Evolutionary conservation across 345 rosid species (phyloP).

Genomic region (Aurinia saxatilis): DNA sequence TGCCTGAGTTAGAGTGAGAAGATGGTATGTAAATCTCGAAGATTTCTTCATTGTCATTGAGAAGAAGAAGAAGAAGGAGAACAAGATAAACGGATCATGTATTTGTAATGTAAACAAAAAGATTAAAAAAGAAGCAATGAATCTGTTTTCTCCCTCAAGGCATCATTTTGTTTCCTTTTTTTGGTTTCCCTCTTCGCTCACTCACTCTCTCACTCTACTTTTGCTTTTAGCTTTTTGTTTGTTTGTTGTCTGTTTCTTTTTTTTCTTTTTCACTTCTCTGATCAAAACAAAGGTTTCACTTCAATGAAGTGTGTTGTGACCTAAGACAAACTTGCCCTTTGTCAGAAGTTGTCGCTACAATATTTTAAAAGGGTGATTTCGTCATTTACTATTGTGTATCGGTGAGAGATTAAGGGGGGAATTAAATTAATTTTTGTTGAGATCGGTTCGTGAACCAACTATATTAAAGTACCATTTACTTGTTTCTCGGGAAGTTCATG

Average conservation of each 20-base stretch:
- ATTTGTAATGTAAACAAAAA: conserved; percentile 29
- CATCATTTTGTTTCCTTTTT: conserved; percentile 30
- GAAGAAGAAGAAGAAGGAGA: conserved; percentile 1
- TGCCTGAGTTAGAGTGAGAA: conserved; percentile 23
- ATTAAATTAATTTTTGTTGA: background rate
- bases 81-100: conserved; percentile 22
- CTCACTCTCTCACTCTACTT: conserved; percentile 20
- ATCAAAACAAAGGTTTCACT: conserved; percentile 25
- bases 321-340: conserved; percentile 31
- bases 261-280: conserved; percentile 23
- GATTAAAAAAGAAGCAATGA: conserved; percentile 17
- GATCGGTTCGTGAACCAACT: conserved; percentile 27
- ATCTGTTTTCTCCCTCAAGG: conserved; percentile 31
- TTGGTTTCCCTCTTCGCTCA: conserved; percentile 5
- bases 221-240: conserved; percentile 28
- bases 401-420: background rate
- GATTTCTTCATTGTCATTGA: conserved; percentile 19
- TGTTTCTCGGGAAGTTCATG: conserved; percentile 36
- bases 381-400: background rate
- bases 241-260: conserved; percentile 30
- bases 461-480: conserved; percentile 24
- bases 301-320: conserved; percentile 26
- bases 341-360: conserved; percentile 22
- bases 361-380: background rate
- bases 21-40: conserved; percentile 9